A percentile compares a stretch with the other conserved stretches of the same genome.
Conservation (phyloP, 441 rosid species). For the Dalechampia spathulata region DNA sequence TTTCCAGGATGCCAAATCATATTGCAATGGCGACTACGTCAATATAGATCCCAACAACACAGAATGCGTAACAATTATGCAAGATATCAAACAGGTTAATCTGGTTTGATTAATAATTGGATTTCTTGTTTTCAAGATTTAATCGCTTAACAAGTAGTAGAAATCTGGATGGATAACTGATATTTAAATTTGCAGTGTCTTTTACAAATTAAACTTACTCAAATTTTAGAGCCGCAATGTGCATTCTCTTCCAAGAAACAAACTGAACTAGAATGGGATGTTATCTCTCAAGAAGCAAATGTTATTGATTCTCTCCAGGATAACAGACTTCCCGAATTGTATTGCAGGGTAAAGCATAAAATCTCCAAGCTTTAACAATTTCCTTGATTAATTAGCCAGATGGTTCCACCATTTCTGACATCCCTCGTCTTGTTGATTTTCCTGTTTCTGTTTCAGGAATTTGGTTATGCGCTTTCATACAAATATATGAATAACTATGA, state of each 20-base stretch:
- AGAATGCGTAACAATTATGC: constrained; percentile 16
- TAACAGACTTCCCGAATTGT: constrained; percentile 2
- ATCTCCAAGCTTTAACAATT: background rate
- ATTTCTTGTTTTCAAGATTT: background rate
- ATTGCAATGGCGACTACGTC: constrained; percentile 23
- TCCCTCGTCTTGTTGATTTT: constrained; percentile 3
- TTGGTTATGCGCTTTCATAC: constrained; percentile 26
- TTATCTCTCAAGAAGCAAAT: constrained; percentile 20
- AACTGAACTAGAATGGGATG: constrained; percentile 21
- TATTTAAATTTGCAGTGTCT: background rate
- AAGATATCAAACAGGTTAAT: constrained; percentile 16
- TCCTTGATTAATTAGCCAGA: background rate
- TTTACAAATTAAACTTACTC: constrained; percentile 8
- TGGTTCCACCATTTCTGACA: too few relatives aligned
- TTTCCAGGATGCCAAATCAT: constrained; percentile 1
- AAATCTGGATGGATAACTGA: background rate
- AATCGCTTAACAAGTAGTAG: constrained; percentile 14
- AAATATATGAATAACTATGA: constrained; percentile 26
- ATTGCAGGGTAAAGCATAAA: constrained; percentile 28
- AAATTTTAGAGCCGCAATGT: constrained; percentile 26
- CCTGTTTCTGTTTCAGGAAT: constrained; percentile 17
- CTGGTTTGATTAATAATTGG: background rate
- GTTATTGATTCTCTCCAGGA: constrained; percentile 10
- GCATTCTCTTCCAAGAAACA: constrained; percentile 1
- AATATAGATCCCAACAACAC: constrained; percentile 14